These are phyloP conservation scores for Rhododendron kiyosumense DNA, from an alignment of 148 eudicot genomes.

Conservation along the genomic window DNA sequence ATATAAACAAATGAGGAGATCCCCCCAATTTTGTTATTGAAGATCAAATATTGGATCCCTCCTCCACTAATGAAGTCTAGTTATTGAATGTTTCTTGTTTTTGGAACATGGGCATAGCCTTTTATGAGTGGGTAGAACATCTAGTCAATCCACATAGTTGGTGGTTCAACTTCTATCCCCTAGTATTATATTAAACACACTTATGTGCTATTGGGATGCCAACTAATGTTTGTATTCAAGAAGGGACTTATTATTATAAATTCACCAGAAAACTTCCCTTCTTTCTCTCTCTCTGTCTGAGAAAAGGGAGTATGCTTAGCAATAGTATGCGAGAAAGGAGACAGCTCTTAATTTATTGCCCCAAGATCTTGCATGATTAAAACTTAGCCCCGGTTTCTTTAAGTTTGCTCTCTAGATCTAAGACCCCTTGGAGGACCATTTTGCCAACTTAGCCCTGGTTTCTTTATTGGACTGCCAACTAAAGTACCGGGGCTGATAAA, in stretches of 20 bases:
- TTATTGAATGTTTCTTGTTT: slow-evolving; percentile 6
- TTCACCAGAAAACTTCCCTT: neutral
- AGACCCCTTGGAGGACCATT: neutral
- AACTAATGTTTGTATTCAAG: neutral
- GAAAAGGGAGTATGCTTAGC: slow-evolving; percentile 8
- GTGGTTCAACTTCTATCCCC: neutral
- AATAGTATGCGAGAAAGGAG: slow-evolving; percentile 11
- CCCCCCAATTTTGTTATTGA: neutral
- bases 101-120: slow-evolving; percentile 10
- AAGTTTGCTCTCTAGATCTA: neutral
- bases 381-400: neutral
- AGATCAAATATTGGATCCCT: neutral
- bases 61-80: neutral
- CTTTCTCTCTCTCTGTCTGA: slow-evolving; percentile 8
- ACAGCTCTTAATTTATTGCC: neutral
- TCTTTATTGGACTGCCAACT: neutral
- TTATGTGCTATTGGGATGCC: neutral
- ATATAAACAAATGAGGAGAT: neutral
- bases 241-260: neutral
- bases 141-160: neutral
- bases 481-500: neutral
- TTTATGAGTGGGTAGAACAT: slow-evolving; percentile 4
- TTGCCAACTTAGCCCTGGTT: neutral
- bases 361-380: neutral
- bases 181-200: neutral